A percentile compares a stretch with the other conserved stretches of the same genome.
Conservation (phyloP, 441 rosid species). For the Capsella rubella region DNA sequence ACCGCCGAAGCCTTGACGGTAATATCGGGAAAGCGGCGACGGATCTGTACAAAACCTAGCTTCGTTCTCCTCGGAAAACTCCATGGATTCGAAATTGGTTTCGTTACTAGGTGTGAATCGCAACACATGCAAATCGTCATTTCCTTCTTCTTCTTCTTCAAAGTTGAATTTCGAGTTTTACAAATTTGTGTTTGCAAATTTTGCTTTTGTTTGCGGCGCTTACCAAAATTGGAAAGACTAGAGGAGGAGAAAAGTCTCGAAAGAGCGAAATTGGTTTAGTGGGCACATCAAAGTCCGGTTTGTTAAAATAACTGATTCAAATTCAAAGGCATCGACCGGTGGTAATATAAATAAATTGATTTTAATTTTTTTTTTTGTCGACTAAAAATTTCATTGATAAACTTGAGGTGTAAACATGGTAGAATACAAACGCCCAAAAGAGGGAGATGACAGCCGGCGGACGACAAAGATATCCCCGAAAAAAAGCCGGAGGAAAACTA, state of each 20-base stretch:
- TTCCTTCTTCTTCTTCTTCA: slow-evolving; percentile 4
- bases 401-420: too few relatives aligned
- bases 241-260: slow-evolving; percentile 5
- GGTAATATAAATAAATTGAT: too few relatives aligned
- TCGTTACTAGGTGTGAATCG: slow-evolving; percentile 43
- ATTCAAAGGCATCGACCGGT: too few relatives aligned
- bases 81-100: slow-evolving; percentile 34
- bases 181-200: not conserved
- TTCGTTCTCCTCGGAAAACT: slow-evolving; percentile 30
- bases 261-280: not conserved
- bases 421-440: too few relatives aligned
- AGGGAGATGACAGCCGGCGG: too few relatives aligned
- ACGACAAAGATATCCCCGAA: too few relatives aligned
- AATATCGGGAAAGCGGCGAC: slow-evolving; percentile 12
- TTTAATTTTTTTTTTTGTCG: too few relatives aligned
- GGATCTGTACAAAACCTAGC: slow-evolving; percentile 34
- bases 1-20: slow-evolving; percentile 65
- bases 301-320: too few relatives aligned
- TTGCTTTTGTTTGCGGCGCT: not conserved
- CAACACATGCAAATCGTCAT: slow-evolving; percentile 45
- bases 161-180: not conserved
- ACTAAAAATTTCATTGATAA: too few relatives aligned
- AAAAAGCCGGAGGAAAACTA: too few relatives aligned
- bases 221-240: slow-evolving; percentile 17
- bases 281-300: too few relatives aligned